Percentiles rank a stretch among this genome's conserved stretches.
Evolutionary conservation across 2,329 filamentous ascomycete genomes (phyloP).

Genomic region (Diplodia mutila): DNA sequence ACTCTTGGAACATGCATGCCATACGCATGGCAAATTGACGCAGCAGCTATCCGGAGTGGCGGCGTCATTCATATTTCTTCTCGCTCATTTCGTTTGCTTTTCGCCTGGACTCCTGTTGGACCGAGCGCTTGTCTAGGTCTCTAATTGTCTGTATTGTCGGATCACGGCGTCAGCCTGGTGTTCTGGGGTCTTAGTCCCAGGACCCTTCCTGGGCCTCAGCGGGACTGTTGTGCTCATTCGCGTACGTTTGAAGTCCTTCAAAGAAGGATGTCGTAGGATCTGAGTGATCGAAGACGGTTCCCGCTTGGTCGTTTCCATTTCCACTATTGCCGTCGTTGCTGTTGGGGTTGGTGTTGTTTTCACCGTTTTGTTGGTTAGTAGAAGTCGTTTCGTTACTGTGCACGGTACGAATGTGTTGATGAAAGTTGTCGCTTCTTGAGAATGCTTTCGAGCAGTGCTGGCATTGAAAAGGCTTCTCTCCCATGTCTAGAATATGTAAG

Average conservation of each 20-base stretch:
- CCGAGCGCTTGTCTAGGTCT: background rate
- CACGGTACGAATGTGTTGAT: constrained; percentile 20
- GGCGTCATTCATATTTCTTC: background rate
- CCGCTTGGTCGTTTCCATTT: background rate
- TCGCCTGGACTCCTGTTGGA: background rate
- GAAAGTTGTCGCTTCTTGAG: constrained; percentile 24
- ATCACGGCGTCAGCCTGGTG: constrained; percentile 17
- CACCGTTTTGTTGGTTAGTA: constrained; percentile 7
- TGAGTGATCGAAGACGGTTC: constrained; percentile 7
- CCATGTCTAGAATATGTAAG: constrained; percentile 15
- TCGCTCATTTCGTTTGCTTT: background rate
- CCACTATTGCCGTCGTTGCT: background rate
- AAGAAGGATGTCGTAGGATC: constrained; percentile 14
- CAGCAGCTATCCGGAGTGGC: background rate
- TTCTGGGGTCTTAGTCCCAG: constrained; percentile 10
- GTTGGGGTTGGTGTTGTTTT: background rate
- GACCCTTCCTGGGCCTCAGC: background rate
- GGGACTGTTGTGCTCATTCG: constrained; percentile 16
- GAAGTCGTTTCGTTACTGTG: constrained; percentile 7
- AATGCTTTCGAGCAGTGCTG: constrained; percentile 22
- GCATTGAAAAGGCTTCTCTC: constrained; percentile 21
- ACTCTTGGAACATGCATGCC: background rate
- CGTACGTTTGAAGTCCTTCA: constrained; percentile 21
- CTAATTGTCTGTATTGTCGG: constrained; percentile 13
- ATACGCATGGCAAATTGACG: background rate